phyloP scores from a whole-genome alignment of 352 stramenopile genomes.

The Globisporangium apiculatum region DNA sequence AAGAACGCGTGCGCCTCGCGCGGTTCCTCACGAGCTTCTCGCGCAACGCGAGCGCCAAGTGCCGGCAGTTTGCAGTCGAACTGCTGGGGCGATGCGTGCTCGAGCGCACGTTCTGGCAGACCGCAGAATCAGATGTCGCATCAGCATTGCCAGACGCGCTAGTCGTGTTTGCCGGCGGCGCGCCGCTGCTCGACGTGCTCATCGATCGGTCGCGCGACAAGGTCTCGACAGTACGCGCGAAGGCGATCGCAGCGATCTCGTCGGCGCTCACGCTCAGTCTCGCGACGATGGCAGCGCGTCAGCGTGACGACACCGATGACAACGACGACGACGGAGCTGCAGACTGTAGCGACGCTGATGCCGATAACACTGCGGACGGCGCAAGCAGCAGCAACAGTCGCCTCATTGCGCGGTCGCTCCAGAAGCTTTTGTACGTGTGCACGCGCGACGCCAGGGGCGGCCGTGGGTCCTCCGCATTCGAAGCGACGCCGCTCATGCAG shows the following conservation, averaged over 20 bases:
- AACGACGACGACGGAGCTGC: conserved; percentile 2
- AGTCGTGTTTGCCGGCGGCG: conserved; percentile 42
- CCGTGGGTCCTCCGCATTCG: conserved; percentile 13
- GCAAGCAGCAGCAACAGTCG: conserved; percentile 6
- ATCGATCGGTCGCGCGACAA: conserved; percentile 73
- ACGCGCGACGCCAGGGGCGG: conserved; percentile 19
- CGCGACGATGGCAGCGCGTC: conserved; percentile 17
- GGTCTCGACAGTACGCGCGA: conserved; percentile 71
- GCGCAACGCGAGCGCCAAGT: conserved; percentile 63
- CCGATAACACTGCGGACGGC: not conserved
- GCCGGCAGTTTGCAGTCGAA: conserved; percentile 77
- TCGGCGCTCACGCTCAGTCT: conserved; percentile 48
- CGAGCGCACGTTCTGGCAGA: conserved; percentile 51
- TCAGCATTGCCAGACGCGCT: conserved; percentile 19
- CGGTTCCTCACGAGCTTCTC: conserved; percentile 76
- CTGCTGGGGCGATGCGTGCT: conserved; percentile 59
- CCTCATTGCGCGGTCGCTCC: conserved; percentile 40
- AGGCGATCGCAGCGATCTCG: conserved; percentile 74
- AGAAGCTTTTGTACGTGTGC: conserved; percentile 39
- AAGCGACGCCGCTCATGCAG: conserved; percentile 63
- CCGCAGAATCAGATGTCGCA: conserved; percentile 1
- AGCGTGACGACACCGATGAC: conserved; percentile 9
- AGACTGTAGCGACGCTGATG: not conserved
- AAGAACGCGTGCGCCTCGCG: conserved; percentile 51
- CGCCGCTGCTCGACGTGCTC: conserved; percentile 57